A percentile compares a stretch with the other conserved stretches of the same genome.
Conservation (phyloP, 352 stramenopile genomes). For the Globisporangium abappressorium region DNA sequence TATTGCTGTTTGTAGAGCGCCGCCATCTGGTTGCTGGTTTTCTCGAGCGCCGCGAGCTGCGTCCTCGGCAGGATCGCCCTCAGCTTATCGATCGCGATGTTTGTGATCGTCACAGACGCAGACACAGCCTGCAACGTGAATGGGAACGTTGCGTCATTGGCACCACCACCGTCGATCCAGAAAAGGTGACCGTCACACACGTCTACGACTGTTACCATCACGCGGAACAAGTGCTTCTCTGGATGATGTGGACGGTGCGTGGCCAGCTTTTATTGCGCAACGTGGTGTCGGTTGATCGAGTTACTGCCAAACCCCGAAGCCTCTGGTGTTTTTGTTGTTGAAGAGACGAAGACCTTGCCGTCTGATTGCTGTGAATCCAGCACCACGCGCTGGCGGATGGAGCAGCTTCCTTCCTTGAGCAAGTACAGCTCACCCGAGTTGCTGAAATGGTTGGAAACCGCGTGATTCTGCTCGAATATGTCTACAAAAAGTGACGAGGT, state of each 20-base stretch:
- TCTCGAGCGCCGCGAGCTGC: slow-evolving; percentile 26
- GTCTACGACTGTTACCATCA: slow-evolving; percentile 52
- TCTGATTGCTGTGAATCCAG: neutral
- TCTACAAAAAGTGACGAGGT: slow-evolving; percentile 17
- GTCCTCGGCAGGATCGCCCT: slow-evolving; percentile 41
- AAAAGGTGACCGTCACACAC: slow-evolving; percentile 51
- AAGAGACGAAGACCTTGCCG: neutral
- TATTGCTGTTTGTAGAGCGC: slow-evolving; percentile 36
- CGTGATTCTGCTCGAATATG: slow-evolving; percentile 26
- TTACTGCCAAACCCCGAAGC: neutral
- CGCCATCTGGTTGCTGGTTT: slow-evolving; percentile 20
- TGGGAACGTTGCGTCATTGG: slow-evolving; percentile 11
- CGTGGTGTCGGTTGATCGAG: neutral
- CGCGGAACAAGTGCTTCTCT: slow-evolving; percentile 20
- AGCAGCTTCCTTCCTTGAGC: slow-evolving; percentile 51
- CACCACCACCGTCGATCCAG: slow-evolving; percentile 35
- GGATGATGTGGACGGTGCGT: neutral
- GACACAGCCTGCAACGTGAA: slow-evolving; percentile 54
- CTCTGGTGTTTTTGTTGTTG: neutral
- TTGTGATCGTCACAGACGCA: slow-evolving; percentile 36
- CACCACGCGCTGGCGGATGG: slow-evolving; percentile 35
- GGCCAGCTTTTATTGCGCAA: neutral
- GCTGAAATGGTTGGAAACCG: neutral
- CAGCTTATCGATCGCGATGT: slow-evolving; percentile 48
- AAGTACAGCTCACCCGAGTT: slow-evolving; percentile 32